These are phyloP conservation scores for Globisporangium alternatum DNA, from an alignment of 352 stramenopile species.

Conservation along the genomic window DNA sequence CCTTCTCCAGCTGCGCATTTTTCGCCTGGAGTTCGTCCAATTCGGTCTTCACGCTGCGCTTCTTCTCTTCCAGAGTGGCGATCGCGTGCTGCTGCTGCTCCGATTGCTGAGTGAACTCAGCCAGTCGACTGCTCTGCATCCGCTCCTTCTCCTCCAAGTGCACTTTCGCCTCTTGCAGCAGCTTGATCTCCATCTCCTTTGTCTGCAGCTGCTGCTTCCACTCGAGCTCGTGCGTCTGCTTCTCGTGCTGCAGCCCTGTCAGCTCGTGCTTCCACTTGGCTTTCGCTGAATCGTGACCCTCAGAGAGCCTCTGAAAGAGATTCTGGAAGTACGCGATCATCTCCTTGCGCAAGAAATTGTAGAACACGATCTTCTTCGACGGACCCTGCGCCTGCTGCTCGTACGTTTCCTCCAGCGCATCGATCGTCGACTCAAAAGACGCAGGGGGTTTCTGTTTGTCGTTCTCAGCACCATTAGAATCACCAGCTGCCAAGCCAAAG, in stretches of 20 bases:
- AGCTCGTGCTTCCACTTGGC: slow-evolving; percentile 25
- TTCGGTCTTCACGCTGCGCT: slow-evolving; percentile 20
- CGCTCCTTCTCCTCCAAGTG: slow-evolving; percentile 57
- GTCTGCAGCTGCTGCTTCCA: slow-evolving; percentile 44
- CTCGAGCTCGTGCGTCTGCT: slow-evolving; percentile 36
- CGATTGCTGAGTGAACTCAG: slow-evolving; percentile 33
- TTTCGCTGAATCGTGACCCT: slow-evolving; percentile 21
- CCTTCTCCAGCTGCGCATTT: slow-evolving; percentile 31
- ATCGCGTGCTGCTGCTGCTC: slow-evolving; percentile 38
- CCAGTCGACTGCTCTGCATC: slow-evolving; percentile 33
- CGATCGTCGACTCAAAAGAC: slow-evolving; percentile 37
- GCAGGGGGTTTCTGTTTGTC: slow-evolving; percentile 7
- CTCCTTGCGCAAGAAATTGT: slow-evolving; percentile 64
- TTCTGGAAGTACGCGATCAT: slow-evolving; percentile 47
- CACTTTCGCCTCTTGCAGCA: slow-evolving; percentile 40
- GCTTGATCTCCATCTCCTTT: slow-evolving; percentile 42
- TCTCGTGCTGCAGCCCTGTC: slow-evolving; percentile 35
- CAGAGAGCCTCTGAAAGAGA: slow-evolving; percentile 40
- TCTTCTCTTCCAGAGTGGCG: slow-evolving; percentile 34
- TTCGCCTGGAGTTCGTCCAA: slow-evolving; percentile 32
- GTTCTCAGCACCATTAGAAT: slow-evolving; percentile 8
- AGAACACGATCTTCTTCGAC: slow-evolving; percentile 64
- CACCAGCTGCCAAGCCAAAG: not conserved
- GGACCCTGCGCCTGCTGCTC: slow-evolving; percentile 56
- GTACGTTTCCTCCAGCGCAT: slow-evolving; percentile 52